phyloP scores from a whole-genome alignment of 106 monocot species.

The Dioscorea dumetorum region DNA sequence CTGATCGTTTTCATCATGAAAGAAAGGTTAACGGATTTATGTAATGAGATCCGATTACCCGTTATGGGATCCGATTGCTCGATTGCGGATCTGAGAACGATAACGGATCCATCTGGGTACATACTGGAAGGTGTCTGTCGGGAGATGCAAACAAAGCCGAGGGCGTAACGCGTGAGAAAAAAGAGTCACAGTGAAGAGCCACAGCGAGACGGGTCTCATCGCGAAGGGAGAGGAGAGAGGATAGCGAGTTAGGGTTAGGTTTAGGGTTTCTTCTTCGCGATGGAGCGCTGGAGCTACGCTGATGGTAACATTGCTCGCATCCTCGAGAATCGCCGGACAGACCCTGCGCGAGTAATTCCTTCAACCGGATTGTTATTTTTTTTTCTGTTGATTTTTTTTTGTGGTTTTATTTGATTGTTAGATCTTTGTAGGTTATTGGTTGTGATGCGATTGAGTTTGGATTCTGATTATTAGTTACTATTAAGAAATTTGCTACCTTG shows the following conservation, averaged over 20 bases:
- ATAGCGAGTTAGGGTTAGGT: background rate
- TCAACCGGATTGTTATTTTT: background rate
- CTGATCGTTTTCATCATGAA: too few relatives aligned
- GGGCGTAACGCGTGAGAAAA: too few relatives aligned
- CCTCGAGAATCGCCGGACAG: constrained; percentile 12
- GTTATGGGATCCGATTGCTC: too few relatives aligned
- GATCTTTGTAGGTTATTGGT: background rate
- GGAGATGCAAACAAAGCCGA: too few relatives aligned
- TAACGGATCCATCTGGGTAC: too few relatives aligned
- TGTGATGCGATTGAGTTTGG: too few relatives aligned
- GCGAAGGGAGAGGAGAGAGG: background rate
- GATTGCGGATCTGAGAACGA: too few relatives aligned
- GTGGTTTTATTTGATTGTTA: background rate
- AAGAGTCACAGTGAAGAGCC: too few relatives aligned
- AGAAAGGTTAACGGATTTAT: too few relatives aligned
- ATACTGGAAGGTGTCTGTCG: too few relatives aligned
- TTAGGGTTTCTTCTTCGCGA: background rate
- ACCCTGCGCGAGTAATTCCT: background rate
- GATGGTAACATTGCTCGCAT: constrained; percentile 27
- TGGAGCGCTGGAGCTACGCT: constrained; percentile 13
- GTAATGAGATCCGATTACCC: too few relatives aligned
- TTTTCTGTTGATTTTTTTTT: background rate
- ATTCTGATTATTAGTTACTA: background rate
- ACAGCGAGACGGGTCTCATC: too few relatives aligned
- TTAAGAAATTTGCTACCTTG: background rate